Evolutionary conservation across 768 basidiomycete species (phyloP), one percentile per base, ranked within the genome.

Genomic region (Russula sp.): DNA sequence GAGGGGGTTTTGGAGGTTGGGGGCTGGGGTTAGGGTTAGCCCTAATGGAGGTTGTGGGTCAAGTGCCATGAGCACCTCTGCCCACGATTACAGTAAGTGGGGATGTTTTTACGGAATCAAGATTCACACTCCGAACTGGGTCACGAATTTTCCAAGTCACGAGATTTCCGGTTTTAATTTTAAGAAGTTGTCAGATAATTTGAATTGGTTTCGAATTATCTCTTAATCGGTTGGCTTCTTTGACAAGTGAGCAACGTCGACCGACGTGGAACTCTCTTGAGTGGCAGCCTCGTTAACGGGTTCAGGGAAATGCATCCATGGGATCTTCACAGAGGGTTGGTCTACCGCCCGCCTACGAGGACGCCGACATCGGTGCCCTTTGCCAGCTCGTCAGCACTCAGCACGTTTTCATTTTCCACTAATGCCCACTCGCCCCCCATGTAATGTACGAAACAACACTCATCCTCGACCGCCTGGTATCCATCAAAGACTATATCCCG

Each of bases 401-500:
- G 22, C 22, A 27, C 22, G 73, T 75, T 27, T 27, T 27, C 22
- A 27, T 27, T 27, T 27, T 27, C 22, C 22, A 27, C 22, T 27
- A 27, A 49, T 6, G 18, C 39, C 42, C 39, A 59, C 18, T 16
- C 39, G 11, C 35, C 14, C 3, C 18, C 22, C 22, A 27, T 27
- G 22, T 27, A 27, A 27, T 27, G 18, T 59, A 49, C 53, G 51
- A 66, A 73, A 34, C 74, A 95, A 93, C 93, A 70, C 91, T 95
- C 76, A 98, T 98, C 95, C 84, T 99, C 69, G 85, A 94, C 72
- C 89, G 94, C 66, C 79, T 99, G 70, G 94, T 97, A 76, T 79
- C 82, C 59, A 93, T 97, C 82, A 99, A 99, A 80, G 96, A 99
- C 79, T 85, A 84, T 73, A 94, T 99, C 74, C 89, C 93, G 61